Base-by-base conservation (phyloP, 1,284 basidiomycete species). In the Fomitiporia mediterranea region DNA sequence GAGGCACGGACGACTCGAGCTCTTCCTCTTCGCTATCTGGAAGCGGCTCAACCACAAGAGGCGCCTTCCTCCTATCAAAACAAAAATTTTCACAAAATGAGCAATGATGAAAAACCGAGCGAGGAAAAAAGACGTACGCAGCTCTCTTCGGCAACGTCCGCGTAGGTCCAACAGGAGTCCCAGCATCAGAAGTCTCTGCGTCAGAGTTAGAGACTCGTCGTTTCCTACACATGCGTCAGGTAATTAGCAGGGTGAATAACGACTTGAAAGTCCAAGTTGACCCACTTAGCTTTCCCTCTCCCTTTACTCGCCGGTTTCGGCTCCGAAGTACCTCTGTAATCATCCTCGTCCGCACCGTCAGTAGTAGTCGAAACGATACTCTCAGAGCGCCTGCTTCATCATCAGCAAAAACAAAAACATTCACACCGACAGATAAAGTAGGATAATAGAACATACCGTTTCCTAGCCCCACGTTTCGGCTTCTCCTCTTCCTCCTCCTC, bases 401-500 rank as follows among this genome's bases (percentile, higher is more conserved):
- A 51, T 51, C 21, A 56, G 28, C 38, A 35, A n/a, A n/a, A n/a
- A n/a, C n/a, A n/a, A n/a, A n/a, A n/a, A n/a, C n/a, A n/a, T 25
- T 52, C 35, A 32, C 43, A 8, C 44, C 15, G 17, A 21, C 19
- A 2, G 9, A 27, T 53, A 15, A 34, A 46, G 25, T 27, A 6
- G 9, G 8, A 17, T 13, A 17, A 13, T 30, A 32, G 0, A 3
- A 48, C 68, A 21, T 46, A 70, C 67, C 70, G 65, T 52, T 73
- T 73, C 51, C 66, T 62, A 7, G 62, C 70, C 2, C 67, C 68
- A 44, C 74, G 72, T 60, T 74, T 78, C 61, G 53, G 53, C 4
- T 69, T 63, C 25, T 78, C 77, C 37, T 72, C 70, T 23, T 86
- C 82, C 2, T 74, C 79, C 7, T 83, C 82, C 19, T 66, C 69